Percentiles rank a stretch among this genome's conserved stretches.
These are phyloP conservation scores for Baffinella frigidus DNA, from an alignment of 208 protist genomes.

Conservation along the genomic window DNA sequence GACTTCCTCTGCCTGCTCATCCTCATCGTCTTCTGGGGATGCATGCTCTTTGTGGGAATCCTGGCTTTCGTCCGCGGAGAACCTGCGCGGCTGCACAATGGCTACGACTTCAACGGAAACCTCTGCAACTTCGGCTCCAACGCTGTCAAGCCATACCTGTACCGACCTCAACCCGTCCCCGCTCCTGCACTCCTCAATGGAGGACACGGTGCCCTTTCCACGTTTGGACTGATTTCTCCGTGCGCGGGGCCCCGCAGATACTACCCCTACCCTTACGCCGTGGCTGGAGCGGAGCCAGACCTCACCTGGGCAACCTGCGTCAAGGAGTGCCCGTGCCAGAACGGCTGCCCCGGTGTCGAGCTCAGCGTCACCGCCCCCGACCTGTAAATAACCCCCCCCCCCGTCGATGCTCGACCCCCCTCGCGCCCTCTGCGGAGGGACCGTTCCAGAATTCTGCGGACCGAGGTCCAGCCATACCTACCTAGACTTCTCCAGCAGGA, in stretches of 20 bases:
- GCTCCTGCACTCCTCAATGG: too few relatives aligned
- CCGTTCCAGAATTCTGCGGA: too few relatives aligned
- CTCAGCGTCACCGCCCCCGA: too few relatives aligned
- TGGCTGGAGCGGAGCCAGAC: background rate
- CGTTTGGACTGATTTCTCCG: too few relatives aligned
- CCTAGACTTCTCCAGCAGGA: too few relatives aligned
- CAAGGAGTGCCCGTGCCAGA: background rate
- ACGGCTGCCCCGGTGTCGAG: too few relatives aligned
- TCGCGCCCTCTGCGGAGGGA: too few relatives aligned
- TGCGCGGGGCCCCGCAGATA: background rate
- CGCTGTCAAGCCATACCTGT: background rate
- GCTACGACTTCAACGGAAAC: constrained; percentile 71
- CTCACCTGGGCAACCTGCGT: constrained; percentile 18
- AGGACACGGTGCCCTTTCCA: too few relatives aligned
- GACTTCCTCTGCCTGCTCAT: constrained; percentile 72
- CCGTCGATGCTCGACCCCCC: too few relatives aligned
- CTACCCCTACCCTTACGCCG: constrained; percentile 7
- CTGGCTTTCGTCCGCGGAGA: constrained; percentile 72
- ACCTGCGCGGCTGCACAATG: constrained; percentile 61
- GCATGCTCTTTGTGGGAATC: constrained; percentile 70
- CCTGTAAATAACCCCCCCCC: too few relatives aligned
- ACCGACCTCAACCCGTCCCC: background rate
- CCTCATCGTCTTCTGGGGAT: constrained; percentile 71
- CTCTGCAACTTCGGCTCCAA: constrained; percentile 67
- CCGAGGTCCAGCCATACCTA: too few relatives aligned